Evolutionary conservation across 495 filamentous ascomycete genomes (phyloP).

Genomic region (Aeminium ludgeri): DNA sequence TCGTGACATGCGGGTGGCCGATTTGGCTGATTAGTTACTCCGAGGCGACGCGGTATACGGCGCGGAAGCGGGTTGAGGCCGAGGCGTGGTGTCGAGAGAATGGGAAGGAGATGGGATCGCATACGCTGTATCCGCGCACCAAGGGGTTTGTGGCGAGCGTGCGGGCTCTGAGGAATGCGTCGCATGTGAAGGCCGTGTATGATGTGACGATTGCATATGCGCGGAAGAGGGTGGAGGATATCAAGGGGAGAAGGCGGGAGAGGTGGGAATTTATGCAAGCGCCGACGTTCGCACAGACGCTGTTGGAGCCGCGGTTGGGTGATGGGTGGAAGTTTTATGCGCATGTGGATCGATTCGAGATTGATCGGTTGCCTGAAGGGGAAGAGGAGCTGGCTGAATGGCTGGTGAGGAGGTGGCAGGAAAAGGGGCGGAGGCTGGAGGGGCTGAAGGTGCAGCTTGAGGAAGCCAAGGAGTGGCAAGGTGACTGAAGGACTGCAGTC

Average conservation of each 20-base stretch:
- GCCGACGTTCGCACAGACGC: constrained; percentile 35
- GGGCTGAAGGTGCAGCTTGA: constrained; percentile 7
- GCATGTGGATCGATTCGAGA: constrained; percentile 30
- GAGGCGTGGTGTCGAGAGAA: constrained; percentile 32
- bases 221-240: constrained; percentile 19
- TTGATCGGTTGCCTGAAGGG: constrained; percentile 29
- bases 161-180: constrained; percentile 32
- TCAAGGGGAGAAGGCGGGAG: constrained; percentile 16
- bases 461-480: constrained; percentile 4
- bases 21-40: constrained; percentile 43
- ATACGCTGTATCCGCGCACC: constrained; percentile 39
- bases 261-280: constrained; percentile 31
- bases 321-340: constrained; percentile 32
- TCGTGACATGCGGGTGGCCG: constrained; percentile 31
- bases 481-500: neutral
- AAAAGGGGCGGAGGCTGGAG: constrained; percentile 38
- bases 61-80: constrained; percentile 33
- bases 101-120: constrained; percentile 30
- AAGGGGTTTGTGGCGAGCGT: constrained; percentile 41
- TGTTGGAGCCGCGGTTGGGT: constrained; percentile 27
- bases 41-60: constrained; percentile 40
- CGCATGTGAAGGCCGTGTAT: constrained; percentile 40
- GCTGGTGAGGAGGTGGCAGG: constrained; percentile 37
- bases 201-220: constrained; percentile 42
- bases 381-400: constrained; percentile 33